Conservation (phyloP, 495 filamentous ascomycete species). For the Neurospora sp. region DNA sequence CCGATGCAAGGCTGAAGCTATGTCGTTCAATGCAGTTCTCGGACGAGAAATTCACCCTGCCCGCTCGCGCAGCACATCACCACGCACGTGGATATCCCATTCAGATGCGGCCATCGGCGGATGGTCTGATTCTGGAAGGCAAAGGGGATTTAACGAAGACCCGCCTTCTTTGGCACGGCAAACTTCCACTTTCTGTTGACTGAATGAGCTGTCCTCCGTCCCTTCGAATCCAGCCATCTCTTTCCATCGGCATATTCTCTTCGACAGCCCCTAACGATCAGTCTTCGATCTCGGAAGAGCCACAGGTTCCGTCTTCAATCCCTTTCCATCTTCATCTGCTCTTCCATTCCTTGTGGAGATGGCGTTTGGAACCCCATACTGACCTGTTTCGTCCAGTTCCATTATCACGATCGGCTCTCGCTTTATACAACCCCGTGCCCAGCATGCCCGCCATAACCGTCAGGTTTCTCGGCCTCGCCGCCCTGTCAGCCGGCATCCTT, state of each 20-base stretch:
- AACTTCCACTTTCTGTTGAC: background rate
- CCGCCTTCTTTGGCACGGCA: background rate
- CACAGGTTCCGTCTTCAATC: background rate
- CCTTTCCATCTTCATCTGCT: background rate
- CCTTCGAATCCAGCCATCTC: background rate
- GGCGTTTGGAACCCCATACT: background rate
- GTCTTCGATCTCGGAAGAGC: background rate
- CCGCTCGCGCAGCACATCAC: background rate
- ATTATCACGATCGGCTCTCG: background rate
- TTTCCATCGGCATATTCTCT: background rate
- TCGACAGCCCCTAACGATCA: background rate
- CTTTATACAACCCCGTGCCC: background rate
- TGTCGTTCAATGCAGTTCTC: background rate
- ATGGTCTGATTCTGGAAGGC: background rate
- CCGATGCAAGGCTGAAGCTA: background rate
- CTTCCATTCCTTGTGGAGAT: background rate
- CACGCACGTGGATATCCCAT: background rate
- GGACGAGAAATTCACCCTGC: background rate
- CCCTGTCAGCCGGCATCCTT: background rate
- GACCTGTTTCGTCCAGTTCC: background rate
- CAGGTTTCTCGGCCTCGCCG: background rate
- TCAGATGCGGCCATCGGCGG: background rate
- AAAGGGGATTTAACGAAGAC: background rate
- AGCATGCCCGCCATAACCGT: background rate
- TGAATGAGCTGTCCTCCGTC: background rate